A percentile compares a stretch with the other conserved stretches of the same genome.
phyloP scores from a whole-genome alignment of 2,329 filamentous ascomycete genomes.

The Didymella segeticola region DNA sequence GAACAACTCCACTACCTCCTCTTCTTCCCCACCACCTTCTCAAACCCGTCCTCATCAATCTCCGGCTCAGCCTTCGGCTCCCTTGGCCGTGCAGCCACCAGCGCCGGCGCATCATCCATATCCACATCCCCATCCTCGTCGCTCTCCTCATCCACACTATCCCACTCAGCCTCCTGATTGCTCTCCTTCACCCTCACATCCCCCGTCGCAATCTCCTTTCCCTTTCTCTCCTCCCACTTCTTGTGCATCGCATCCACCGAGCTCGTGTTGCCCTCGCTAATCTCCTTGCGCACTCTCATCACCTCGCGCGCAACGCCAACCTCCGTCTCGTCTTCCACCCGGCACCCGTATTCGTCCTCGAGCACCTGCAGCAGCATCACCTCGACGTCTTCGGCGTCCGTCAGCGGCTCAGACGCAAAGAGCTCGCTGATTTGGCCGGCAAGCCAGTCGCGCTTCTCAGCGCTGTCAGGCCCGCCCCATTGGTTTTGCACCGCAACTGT shows the following conservation, averaged over 20 bases:
- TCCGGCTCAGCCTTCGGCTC: constrained; percentile 44
- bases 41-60: constrained; percentile 53
- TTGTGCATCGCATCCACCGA: constrained; percentile 68
- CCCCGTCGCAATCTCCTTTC: constrained; percentile 60
- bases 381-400: constrained; percentile 82
- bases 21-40: constrained; percentile 51
- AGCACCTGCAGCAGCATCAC: constrained; percentile 86
- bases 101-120: constrained; percentile 47
- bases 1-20: constrained; percentile 39
- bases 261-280: constrained; percentile 69
- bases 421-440: constrained; percentile 86
- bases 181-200: constrained; percentile 62
- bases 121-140: constrained; percentile 50
- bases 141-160: constrained; percentile 60
- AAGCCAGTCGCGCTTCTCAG: constrained; percentile 96
- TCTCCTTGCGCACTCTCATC: constrained; percentile 69
- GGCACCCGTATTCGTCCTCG: constrained; percentile 93
- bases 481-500: constrained; percentile 83
- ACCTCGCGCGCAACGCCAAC: constrained; percentile 76
- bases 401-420: constrained; percentile 65
- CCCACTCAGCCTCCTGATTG: constrained; percentile 55
- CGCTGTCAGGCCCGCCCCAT: constrained; percentile 84
- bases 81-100: constrained; percentile 45
- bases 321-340: constrained; percentile 87
- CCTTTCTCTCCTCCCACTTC: constrained; percentile 68